These are phyloP conservation scores for Claviceps africana DNA, from an alignment of 2,329 filamentous ascomycete species.

Conservation along the genomic window DNA sequence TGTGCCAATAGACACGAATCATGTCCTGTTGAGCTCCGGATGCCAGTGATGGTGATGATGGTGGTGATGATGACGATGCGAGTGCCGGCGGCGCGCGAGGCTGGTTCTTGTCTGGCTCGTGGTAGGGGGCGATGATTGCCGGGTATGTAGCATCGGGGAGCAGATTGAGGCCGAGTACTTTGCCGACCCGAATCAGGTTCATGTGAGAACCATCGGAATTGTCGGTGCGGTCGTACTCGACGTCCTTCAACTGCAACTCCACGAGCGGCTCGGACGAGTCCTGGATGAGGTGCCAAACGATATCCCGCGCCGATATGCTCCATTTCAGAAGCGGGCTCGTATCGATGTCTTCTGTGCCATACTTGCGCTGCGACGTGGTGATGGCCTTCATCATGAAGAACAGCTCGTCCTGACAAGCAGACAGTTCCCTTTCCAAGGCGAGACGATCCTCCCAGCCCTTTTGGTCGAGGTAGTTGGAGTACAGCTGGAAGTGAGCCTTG, in stretches of 20 bases:
- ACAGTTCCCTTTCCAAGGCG: conserved; percentile 75
- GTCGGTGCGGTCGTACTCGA: conserved; percentile 88
- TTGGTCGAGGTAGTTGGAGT: conserved; percentile 73
- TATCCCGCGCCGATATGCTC: conserved; percentile 87
- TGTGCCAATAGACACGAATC: conserved; percentile 91
- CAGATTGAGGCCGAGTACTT: conserved; percentile 78
- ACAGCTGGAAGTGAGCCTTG: conserved; percentile 89
- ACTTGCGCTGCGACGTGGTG: conserved; percentile 83
- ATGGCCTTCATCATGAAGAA: conserved; percentile 99
- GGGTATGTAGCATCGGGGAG: conserved; percentile 86
- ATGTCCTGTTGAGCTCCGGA: conserved; percentile 50
- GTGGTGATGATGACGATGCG: background rate
- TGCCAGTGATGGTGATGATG: conserved; percentile 11
- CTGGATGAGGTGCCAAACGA: conserved; percentile 92
- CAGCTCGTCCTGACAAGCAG: conserved; percentile 84
- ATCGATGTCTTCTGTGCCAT: conserved; percentile 53
- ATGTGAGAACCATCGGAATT: conserved; percentile 94
- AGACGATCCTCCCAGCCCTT: conserved; percentile 86
- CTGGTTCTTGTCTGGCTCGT: conserved; percentile 46
- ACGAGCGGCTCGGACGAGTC: conserved; percentile 78
- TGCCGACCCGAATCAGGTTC: conserved; percentile 79
- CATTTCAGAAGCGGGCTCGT: conserved; percentile 73
- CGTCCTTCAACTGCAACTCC: conserved; percentile 82
- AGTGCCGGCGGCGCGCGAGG: background rate
- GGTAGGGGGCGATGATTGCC: conserved; percentile 85